A percentile compares a stretch with the other conserved stretches of the same genome.
Conservation (phyloP, 140 eudicot species). For the Anethum foeniculum region DNA sequence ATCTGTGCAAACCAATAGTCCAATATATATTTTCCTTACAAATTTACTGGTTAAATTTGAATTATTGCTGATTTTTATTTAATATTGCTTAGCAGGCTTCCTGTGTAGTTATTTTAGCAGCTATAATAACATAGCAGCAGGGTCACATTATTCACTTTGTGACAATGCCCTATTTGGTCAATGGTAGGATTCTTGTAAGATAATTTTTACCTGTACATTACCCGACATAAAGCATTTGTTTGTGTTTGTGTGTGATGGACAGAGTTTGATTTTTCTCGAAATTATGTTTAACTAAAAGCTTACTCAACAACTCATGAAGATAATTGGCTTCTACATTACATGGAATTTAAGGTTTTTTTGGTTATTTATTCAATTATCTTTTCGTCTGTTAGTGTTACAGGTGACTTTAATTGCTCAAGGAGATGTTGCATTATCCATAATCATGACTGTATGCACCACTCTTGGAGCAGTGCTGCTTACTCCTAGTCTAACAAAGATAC, state of each 20-base stretch:
- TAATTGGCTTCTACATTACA: neutral
- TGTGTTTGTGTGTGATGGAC: neutral
- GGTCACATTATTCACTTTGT: neutral
- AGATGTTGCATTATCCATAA: constrained; percentile 79
- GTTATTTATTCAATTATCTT: constrained; percentile 18
- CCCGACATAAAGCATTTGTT: neutral
- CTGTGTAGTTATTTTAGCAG: neutral
- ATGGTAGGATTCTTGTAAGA: neutral
- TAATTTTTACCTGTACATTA: neutral
- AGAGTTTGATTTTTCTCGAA: neutral
- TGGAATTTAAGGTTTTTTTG: neutral
- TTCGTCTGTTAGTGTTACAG: constrained; percentile 57
- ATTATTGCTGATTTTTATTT: neutral
- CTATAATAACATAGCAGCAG: neutral
- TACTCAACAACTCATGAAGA: neutral
- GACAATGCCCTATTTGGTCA: neutral
- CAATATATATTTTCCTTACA: neutral
- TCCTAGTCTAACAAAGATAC: constrained; percentile 55
- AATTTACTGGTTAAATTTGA: neutral
- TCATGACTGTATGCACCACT: constrained; percentile 75
- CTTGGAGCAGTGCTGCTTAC: constrained; percentile 76
- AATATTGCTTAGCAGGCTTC: neutral
- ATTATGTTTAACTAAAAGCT: neutral
- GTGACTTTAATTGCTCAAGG: constrained; percentile 89
- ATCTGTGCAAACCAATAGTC: neutral